Base-by-base conservation (phyloP, 192 early-diverging fungal species). In the Borealophlyctis nickersoniae region DNA sequence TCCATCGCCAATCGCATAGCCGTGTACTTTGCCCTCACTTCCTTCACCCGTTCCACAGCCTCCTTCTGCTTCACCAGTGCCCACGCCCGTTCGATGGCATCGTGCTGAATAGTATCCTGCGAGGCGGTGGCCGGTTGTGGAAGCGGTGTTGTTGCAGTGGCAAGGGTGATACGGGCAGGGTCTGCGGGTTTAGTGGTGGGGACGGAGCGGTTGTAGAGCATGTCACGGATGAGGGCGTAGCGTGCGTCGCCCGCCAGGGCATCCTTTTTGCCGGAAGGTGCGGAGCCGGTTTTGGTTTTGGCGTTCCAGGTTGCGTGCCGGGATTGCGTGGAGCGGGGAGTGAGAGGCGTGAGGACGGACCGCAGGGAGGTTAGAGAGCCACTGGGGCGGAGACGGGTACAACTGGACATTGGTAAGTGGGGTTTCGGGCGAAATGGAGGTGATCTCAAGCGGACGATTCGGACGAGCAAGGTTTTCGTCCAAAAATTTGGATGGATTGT, bases 1-100 rank as follows among this genome's bases (percentile, higher is more conserved):
- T 74, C 74, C 73, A 78, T 82, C 22, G 80, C 80, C 49, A 32
- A 27, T 29, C 74, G 69, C 72, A 82, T 78, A 24, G 59, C 52
- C 27, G 53, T 34, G 56, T 78, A 82, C 62, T 73, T 74, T 4
- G 31, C 49, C 26, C 66, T 57, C 49, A 82, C 23, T 16, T 70
- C 63, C 32, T 49, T 62, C 23, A 73, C 69, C 52, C 62, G 64
- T 28, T 59, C 55, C 19, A 50, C 58, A 1, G 72, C 74, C 60
- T 82, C 80, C 52, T 56, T 52, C 52, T 63, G 35, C 68, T 72
- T 75, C 36, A 51, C 54, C 14, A 73, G 19, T 23, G 63, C 57
- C 77, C 77, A 78, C 51, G 67, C 66, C 4, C 77, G 69, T 58
- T 78, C 77, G 14, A 77, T 71, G 1, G 60, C 23, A 30, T 77